Evolutionary conservation across 2,329 filamentous ascomycete species (phyloP), one percentile per base, ranked within the genome.

Genomic region (Hawksworthiomyces lignivorus): DNA sequence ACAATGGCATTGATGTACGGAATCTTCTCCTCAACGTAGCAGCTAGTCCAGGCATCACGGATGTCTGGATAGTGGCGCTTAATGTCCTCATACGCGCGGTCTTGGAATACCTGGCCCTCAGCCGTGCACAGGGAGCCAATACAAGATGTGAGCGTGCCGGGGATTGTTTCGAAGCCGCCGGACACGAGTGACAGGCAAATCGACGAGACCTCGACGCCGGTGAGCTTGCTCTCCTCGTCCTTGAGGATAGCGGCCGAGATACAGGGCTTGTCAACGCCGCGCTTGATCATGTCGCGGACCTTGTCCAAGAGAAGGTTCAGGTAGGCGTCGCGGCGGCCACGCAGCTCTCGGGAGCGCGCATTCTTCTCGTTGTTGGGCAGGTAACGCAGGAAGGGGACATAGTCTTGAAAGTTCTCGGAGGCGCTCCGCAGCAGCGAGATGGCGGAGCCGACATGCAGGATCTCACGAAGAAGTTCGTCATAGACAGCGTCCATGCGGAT

Each of bases 151-250:
- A 90, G 63, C 48, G 88, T 89, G 10, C 80, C 83, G 0, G 86
- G 83, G 1, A 92, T 81, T 0, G 86, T 92, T 56, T 92, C 86
- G 14, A 90, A 73, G 15, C 86, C 86, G 0, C 84, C 86, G 2
- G 81, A 84, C 0, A 90, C 82, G 76, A 90, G 88, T 7, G 45
- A 49, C 19, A 92, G 62, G 56, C 85, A 87, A 51, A 92, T 87
- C 3, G 82, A 85, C 19, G 42, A 45, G 9, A 49, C 60, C 84
- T 87, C 37, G 89, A 71, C 59, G 89, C 48, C 45, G 39, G 18
- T 50, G 14, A 50, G 40, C 42, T 48, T 58, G 50, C 35, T 56
- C 37, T 50, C 53, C 36, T 45, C 34, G 42, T 33, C 52, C 51
- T 60, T 49, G 20, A 52, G 45, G 15, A 52, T 48, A 32, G 47